These are phyloP conservation scores for Zanthoxylum bungeanum DNA, from an alignment of 345 rosid species.

Conservation along the genomic window DNA sequence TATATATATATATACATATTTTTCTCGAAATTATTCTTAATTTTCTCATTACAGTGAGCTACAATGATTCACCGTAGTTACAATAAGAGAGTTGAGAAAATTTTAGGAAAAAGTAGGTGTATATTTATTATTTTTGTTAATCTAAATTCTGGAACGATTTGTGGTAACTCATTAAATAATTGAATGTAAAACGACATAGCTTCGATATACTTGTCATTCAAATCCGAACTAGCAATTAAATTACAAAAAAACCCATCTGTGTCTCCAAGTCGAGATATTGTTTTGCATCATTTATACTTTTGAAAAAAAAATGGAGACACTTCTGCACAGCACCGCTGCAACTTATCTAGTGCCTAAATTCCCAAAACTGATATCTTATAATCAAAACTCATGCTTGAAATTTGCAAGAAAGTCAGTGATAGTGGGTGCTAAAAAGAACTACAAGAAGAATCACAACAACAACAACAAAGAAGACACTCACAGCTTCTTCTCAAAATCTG, in stretches of 20 bases:
- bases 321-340: conserved; percentile 32
- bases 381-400: conserved; percentile 19
- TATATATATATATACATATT: too few species aligned
- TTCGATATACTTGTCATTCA: not conserved
- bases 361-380: conserved; percentile 17
- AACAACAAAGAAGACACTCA: conserved; percentile 47
- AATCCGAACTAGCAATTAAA: not conserved
- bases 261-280: not conserved
- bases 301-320: conserved; percentile 41
- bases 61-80: too few species aligned
- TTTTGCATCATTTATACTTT: not conserved
- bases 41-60: too few species aligned
- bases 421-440: conserved; percentile 46
- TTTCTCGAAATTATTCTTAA: too few species aligned
- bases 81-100: not conserved
- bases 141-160: not conserved
- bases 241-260: not conserved
- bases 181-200: not conserved
- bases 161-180: not conserved
- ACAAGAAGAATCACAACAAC: conserved; percentile 21
- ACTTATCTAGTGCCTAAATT: conserved; percentile 25
- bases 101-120: too few species aligned
- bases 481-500: conserved; percentile 50
- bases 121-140: too few species aligned
- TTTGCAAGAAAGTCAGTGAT: conserved; percentile 37